Percentiles rank a stretch among this genome's conserved stretches.
These are phyloP conservation scores for Dillenia turbinata DNA, from an alignment of 164 flowering plant genomes.

Conservation along the genomic window DNA sequence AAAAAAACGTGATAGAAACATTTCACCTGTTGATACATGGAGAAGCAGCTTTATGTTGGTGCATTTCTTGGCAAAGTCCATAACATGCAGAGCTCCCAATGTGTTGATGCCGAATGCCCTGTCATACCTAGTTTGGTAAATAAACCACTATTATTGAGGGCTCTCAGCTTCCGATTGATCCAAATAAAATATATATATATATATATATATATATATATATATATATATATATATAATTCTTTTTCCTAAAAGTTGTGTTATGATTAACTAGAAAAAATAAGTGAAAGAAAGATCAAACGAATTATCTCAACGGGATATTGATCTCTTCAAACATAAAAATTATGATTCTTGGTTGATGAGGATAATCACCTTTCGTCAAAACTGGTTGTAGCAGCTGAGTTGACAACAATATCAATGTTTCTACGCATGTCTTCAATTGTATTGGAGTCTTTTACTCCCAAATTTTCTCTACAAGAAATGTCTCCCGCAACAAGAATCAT, in stretches of 20 bases:
- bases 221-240: no score
- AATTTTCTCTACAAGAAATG: slow-evolving; percentile 25
- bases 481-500: slow-evolving; percentile 44
- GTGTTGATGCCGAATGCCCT: slow-evolving; percentile 52
- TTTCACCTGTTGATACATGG: slow-evolving; percentile 60
- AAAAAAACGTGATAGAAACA: no score
- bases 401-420: slow-evolving; percentile 39
- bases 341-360: no score
- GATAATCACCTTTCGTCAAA: slow-evolving; percentile 44
- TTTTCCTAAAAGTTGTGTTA: no score
- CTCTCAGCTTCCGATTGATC: no score
- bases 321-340: no score
- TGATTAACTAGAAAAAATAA: no score
- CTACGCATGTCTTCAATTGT: slow-evolving; percentile 32
- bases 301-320: no score
- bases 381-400: slow-evolving; percentile 57
- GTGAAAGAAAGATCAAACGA: no score
- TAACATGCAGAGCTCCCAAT: slow-evolving; percentile 44
- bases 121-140: slow-evolving; percentile 38
- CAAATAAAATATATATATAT: no score
- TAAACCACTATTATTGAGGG: no score
- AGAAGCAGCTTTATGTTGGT: slow-evolving; percentile 35
- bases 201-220: no score
- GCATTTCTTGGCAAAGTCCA: slow-evolving; percentile 58
- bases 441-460: slow-evolving; percentile 36